Conservation (phyloP, 169 alveolate genomes). For the Babesia divergens region DNA sequence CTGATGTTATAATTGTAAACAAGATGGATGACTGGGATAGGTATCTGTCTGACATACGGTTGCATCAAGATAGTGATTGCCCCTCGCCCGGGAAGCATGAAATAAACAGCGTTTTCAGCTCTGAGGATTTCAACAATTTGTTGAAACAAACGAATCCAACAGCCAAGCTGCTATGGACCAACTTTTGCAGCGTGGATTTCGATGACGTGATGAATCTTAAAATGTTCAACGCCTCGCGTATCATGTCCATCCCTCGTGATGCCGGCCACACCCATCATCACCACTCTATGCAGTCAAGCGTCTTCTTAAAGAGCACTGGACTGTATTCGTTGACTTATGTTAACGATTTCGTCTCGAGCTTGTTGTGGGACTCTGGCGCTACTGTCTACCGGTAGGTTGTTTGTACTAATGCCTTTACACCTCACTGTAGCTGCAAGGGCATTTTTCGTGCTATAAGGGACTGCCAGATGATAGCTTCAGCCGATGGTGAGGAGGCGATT, state of each 20-base stretch:
- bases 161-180: conserved; percentile 16
- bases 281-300: not conserved
- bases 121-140: not conserved
- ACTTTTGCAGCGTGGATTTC: conserved; percentile 31
- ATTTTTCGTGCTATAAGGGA: conserved; percentile 56
- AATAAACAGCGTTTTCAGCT: too few species aligned
- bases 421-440: conserved; percentile 67
- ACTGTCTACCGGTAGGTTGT: conserved; percentile 36
- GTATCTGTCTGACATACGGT: too few species aligned
- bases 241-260: not conserved
- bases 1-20: conserved; percentile 77
- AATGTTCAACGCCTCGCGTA: conserved; percentile 35
- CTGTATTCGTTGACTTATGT: conserved; percentile 33
- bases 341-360: conserved; percentile 38
- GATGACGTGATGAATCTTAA: conserved; percentile 36
- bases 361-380: conserved; percentile 47
- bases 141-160: conserved; percentile 2
- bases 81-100: too few species aligned
- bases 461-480: not conserved
- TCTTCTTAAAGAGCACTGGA: conserved; percentile 14
- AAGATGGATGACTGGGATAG: conserved; percentile 60
- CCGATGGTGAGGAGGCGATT: conserved; percentile 11
- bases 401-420: not conserved
- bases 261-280: conserved; percentile 6
- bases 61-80: too few species aligned